Conservation (phyloP, 78 protist species). For the Guillardia theta region DNA sequence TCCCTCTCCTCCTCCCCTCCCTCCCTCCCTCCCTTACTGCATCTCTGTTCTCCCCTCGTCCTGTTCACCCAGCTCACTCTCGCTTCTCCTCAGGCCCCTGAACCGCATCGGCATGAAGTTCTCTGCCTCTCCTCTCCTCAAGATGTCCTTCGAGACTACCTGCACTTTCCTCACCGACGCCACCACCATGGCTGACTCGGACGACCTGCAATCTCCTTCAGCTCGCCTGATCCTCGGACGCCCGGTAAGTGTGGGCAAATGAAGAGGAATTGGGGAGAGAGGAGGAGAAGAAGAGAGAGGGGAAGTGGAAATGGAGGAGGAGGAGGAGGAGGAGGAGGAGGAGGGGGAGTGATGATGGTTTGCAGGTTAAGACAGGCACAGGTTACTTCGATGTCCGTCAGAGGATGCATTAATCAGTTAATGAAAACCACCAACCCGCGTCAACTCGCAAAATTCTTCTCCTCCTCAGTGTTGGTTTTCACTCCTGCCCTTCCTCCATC, state of each 20-base stretch:
- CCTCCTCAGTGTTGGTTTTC: neutral
- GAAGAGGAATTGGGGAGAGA: neutral
- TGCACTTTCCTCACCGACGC: conserved; percentile 1
- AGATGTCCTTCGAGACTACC: conserved; percentile 8
- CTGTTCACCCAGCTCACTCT: neutral
- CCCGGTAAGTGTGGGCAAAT: neutral
- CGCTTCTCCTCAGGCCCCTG: neutral
- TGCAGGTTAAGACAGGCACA: neutral
- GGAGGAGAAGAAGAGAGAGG: neutral
- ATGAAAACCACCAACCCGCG: too few species aligned
- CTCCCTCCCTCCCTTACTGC: neutral
- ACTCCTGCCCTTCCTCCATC: neutral
- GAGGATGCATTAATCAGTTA: neutral
- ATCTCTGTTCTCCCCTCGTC: neutral
- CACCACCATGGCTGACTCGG: neutral
- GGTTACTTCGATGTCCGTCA: conserved; percentile 15
- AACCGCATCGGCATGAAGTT: neutral
- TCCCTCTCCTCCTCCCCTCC: neutral
- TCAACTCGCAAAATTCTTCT: too few species aligned
- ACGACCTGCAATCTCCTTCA: neutral
- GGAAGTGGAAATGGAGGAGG: neutral
- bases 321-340: neutral
- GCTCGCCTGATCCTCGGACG: conserved; percentile 5
- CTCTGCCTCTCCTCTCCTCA: neutral
- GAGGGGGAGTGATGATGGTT: neutral